Base-by-base conservation (phyloP, 768 basidiomycete genomes). In the Pleurotus eryngii region DNA sequence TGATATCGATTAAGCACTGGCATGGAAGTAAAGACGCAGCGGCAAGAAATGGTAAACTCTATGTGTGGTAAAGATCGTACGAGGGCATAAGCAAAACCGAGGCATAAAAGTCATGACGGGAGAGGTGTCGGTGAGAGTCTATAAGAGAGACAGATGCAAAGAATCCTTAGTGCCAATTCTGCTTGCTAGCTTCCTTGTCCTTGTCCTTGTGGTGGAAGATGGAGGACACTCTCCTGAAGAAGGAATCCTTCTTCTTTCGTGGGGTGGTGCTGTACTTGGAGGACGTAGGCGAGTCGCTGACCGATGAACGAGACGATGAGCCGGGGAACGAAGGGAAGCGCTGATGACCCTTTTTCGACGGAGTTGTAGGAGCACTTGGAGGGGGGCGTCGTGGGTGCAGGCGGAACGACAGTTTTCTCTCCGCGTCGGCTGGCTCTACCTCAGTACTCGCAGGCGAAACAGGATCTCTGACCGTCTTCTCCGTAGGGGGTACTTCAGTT, bases 191-290 rank as follows among this genome's bases (percentile, higher is more conserved):
- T 48, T 75, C 67, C 61, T 80, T 79, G 18, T 81, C 74, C 63
- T 76, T 78, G 55, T 81, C 74, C 37, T 68, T 64, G 14, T 70
- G 64, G n/a, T 71, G 64, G 63, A 87, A 86, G 5, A 84, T 63
- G 40, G 75, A 65, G 64, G 81, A 85, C 51, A 81, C 39, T 62
- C 76, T 85, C 22, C 77, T 78, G 53, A 87, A 76, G 27, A 86
- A 65, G 14, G 84, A 84, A 5, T 69, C 65, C 46, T 74, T 73
- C 65, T 83, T 86, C 73, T 84, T 84, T 57, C 77, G 72, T 14
- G 66, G 68, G n/a, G 62, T 53, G 1, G 75, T 71, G 18, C 70
- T 73, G 55, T 71, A 69, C 55, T 67, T 74, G 7, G 77, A 74
- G 24, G 76, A 62, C 2, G 70, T 60, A 5, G 67, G 65, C 24